Conservation (phyloP, 2,329 filamentous ascomycete species). For the Fusarium sp. region DNA sequence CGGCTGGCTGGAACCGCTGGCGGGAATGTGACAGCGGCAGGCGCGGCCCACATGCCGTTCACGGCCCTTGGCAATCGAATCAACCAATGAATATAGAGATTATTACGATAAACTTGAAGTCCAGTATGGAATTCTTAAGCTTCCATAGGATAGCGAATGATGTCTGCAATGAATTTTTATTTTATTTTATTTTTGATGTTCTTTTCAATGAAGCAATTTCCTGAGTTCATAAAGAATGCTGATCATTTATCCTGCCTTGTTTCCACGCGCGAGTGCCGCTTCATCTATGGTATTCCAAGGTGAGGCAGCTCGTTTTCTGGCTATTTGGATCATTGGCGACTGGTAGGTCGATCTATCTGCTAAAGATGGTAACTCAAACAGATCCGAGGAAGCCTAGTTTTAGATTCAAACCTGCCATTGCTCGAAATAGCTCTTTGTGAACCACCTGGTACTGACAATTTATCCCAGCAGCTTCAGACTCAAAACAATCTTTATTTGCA, state of each 20-base stretch:
- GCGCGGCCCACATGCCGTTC: constrained; percentile 17
- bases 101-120: background rate
- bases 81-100: background rate
- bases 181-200: background rate
- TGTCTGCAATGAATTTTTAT: too few species aligned
- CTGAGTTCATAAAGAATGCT: background rate
- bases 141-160: background rate
- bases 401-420: background rate
- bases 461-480: background rate
- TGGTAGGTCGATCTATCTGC: too few species aligned
- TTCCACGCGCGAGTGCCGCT: background rate
- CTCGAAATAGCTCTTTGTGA: too few species aligned
- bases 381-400: too few species aligned
- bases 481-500: background rate
- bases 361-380: accelerated
- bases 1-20: constrained; percentile 1
- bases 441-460: too few species aligned
- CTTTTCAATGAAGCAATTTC: background rate
- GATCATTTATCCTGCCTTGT: background rate
- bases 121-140: background rate
- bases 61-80: background rate
- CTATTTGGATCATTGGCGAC: background rate
- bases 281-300: background rate
- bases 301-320: background rate
- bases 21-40: constrained; percentile 3